Conservation (phyloP, 2,329 filamentous ascomycete species). For the Hansfordia pulvinata region DNA sequence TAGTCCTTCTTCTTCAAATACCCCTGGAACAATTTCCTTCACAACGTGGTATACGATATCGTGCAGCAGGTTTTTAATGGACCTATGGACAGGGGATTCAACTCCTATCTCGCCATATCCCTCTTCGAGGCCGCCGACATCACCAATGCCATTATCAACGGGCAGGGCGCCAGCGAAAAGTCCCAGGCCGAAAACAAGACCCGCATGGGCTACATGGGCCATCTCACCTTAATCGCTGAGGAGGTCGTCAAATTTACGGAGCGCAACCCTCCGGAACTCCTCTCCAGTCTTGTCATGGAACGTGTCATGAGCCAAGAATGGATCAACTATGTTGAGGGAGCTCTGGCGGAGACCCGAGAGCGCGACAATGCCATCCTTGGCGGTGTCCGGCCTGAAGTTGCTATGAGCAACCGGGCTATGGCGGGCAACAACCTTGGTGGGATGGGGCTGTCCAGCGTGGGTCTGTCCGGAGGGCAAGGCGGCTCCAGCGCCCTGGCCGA, state of each 20-base stretch:
- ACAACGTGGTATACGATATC: constrained; percentile 98
- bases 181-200: constrained; percentile 75
- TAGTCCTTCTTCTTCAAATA: constrained; percentile 97
- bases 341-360: constrained; percentile 84
- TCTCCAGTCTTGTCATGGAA: constrained; percentile 74
- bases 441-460: constrained; percentile 33
- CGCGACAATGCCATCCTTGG: constrained; percentile 97
- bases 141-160: constrained; percentile 82
- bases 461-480: constrained; percentile 18
- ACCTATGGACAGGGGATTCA: constrained; percentile 91
- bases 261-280: constrained; percentile 74
- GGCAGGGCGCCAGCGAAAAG: constrained; percentile 76
- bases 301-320: constrained; percentile 82
- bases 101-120: constrained; percentile 77
- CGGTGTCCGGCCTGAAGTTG: constrained; percentile 83
- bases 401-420: constrained; percentile 61
- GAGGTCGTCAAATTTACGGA: constrained; percentile 98
- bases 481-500: constrained; percentile 63
- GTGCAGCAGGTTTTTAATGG: constrained; percentile 99
- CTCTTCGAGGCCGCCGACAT: constrained; percentile 85
- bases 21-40: constrained; percentile 98
- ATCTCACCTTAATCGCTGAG: constrained; percentile 91
- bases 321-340: constrained; percentile 90
- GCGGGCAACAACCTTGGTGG: constrained; percentile 31
- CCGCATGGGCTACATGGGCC: constrained; percentile 91